Evolutionary conservation across 768 basidiomycete species (phyloP).

Genomic region (Amanita pseudoporphyria): DNA sequence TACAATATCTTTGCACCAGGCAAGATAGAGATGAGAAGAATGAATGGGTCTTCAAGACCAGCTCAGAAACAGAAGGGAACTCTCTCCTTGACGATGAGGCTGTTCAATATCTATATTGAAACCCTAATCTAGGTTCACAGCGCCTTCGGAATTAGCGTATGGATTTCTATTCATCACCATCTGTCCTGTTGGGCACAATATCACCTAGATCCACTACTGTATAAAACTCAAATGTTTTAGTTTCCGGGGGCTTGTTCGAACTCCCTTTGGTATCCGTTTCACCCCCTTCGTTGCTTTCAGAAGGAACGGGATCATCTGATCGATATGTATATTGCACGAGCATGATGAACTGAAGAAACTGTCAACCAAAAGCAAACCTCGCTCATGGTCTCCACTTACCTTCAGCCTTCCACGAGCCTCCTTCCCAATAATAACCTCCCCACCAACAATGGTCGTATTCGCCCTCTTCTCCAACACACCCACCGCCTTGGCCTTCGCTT

Average conservation of each 20-base stretch:
- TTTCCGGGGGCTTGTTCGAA: constrained; percentile 48
- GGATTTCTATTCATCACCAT: constrained; percentile 19
- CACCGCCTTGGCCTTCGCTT: constrained; percentile 40
- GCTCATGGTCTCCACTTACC: constrained; percentile 33
- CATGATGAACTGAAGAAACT: constrained; percentile 70
- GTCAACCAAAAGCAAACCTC: neutral
- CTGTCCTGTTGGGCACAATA: constrained; percentile 38
- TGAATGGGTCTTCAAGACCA: neutral
- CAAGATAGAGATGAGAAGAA: constrained; percentile 19
- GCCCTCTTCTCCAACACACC: constrained; percentile 84
- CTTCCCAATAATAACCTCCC: constrained; percentile 80
- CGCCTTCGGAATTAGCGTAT: too few species aligned
- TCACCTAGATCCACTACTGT: constrained; percentile 72
- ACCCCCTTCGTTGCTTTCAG: constrained; percentile 45
- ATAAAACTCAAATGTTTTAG: constrained; percentile 87
- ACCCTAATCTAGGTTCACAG: constrained; percentile 9
- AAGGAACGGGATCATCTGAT: constrained; percentile 72
- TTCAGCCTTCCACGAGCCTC: constrained; percentile 71
- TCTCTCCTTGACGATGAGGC: constrained; percentile 2
- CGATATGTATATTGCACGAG: constrained; percentile 91
- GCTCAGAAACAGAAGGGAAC: neutral
- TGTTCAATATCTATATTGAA: neutral
- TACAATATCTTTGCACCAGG: constrained; percentile 29
- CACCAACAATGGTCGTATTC: constrained; percentile 81
- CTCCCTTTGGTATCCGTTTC: constrained; percentile 24